Evolutionary conservation across 805 yeast species (phyloP).

Genomic region (Zygotorulaspora florentina): DNA sequence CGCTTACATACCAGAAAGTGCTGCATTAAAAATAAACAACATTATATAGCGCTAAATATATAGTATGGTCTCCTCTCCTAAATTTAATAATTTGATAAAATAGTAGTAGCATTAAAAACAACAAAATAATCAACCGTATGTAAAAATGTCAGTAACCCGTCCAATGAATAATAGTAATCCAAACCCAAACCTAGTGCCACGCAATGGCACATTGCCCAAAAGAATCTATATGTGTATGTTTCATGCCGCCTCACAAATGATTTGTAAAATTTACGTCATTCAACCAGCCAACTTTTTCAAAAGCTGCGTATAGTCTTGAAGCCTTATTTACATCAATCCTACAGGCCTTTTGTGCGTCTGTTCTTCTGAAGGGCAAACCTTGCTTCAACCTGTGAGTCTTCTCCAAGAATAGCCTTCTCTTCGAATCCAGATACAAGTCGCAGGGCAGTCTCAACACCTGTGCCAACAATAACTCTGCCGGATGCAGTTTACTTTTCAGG

Average conservation of each 20-base stretch:
- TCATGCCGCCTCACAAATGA: conserved; percentile 32
- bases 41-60: no score
- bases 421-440: conserved; percentile 73
- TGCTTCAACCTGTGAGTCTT: conserved; percentile 71
- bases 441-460: conserved; percentile 86
- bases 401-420: conserved; percentile 82
- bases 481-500: conserved; percentile 67
- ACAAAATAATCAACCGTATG: conserved; percentile 2
- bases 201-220: neutral
- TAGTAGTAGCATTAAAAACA: conserved; percentile 4
- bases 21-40: no score
- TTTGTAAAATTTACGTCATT: conserved; percentile 64
- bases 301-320: conserved; percentile 83
- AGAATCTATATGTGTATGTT: no score
- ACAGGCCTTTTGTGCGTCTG: conserved; percentile 97
- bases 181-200: neutral
- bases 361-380: conserved; percentile 83
- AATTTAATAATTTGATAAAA: neutral
- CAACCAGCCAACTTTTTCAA: conserved; percentile 89
- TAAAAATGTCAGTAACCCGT: neutral
- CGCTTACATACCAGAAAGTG: no score
- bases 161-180: conserved; percentile 1
- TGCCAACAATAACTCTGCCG: conserved; percentile 85
- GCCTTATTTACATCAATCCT: conserved; percentile 96
- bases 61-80: no score